A percentile compares a stretch with the other conserved stretches of the same genome.
Evolutionary conservation across 148 eudicot species (phyloP).

Genomic region (Nepenthes gracilis): DNA sequence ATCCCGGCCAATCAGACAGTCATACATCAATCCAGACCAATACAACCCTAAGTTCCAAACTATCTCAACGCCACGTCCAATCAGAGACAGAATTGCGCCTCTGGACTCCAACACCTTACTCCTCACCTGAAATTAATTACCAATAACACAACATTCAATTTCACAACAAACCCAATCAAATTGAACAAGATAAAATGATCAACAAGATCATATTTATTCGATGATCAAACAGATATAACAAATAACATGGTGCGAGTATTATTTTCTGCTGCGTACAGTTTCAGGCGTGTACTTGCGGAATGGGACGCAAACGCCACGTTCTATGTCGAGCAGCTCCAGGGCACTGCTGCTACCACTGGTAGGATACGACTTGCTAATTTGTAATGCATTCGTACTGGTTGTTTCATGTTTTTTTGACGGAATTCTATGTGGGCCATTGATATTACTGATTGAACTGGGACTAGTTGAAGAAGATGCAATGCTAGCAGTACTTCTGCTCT

Average conservation of each 20-base stretch:
- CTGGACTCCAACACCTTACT: slow-evolving; percentile 78
- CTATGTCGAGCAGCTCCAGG: slow-evolving; percentile 78
- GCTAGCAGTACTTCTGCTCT: too few relatives aligned
- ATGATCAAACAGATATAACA: too few relatives aligned
- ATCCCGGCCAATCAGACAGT: slow-evolving; percentile 77
- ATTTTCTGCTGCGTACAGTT: slow-evolving; percentile 23
- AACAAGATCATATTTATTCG: too few relatives aligned
- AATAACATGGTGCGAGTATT: too few relatives aligned
- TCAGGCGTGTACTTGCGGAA: slow-evolving; percentile 90
- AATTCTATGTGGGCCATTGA: too few relatives aligned
- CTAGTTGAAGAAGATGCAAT: too few relatives aligned
- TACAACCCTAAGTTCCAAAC: slow-evolving; percentile 88
- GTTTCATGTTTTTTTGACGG: too few relatives aligned
- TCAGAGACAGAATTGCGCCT: slow-evolving; percentile 66
- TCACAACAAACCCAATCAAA: neutral
- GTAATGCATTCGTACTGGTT: too few relatives aligned
- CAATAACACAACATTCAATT: slow-evolving; percentile 6
- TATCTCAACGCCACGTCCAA: slow-evolving; percentile 80
- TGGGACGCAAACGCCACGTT: slow-evolving; percentile 95
- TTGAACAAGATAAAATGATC: neutral
- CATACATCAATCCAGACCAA: slow-evolving; percentile 72
- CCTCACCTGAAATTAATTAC: slow-evolving; percentile 46
- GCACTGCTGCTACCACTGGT: slow-evolving; percentile 31
- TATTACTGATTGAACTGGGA: too few relatives aligned
- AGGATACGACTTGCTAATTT: too few relatives aligned